A percentile compares a stretch with the other conserved stretches of the same genome.
Evolutionary conservation across 345 rosid genomes (phyloP).

Genomic region (Dipteronia sinensis): DNA sequence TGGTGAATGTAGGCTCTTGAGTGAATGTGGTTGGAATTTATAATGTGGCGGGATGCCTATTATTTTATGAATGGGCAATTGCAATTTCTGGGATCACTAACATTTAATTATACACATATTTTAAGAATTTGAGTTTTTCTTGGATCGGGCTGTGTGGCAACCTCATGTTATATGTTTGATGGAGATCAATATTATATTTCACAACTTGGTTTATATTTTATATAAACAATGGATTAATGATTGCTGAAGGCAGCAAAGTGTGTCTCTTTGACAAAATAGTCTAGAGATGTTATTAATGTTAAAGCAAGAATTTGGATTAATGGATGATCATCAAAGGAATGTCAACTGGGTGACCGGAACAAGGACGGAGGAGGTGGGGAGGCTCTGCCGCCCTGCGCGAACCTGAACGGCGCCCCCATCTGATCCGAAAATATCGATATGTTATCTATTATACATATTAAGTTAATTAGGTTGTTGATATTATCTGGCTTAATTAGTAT

Average conservation of each 20-base stretch:
- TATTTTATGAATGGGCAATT: not conserved
- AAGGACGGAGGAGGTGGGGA: not conserved
- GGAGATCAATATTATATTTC: slow-evolving; percentile 7
- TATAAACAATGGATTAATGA: not conserved
- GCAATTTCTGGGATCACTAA: not conserved
- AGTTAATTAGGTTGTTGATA: no score
- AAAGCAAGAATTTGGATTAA: not conserved
- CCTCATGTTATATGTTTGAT: slow-evolving; percentile 16
- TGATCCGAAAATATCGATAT: not conserved
- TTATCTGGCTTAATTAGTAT: no score
- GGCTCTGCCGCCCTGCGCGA: not conserved
- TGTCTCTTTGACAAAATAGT: not conserved
- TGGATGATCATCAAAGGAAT: not conserved
- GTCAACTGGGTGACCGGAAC: not conserved
- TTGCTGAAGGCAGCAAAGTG: not conserved
- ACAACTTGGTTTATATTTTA: not conserved
- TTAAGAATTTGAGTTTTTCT: slow-evolving; percentile 22
- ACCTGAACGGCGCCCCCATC: not conserved
- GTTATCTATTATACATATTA: not conserved
- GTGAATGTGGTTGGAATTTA: slow-evolving; percentile 19
- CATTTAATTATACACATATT: slow-evolving; percentile 1
- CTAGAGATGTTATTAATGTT: not conserved
- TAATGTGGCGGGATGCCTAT: not conserved
- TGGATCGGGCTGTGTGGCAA: slow-evolving; percentile 36
- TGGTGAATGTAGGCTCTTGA: slow-evolving; percentile 21